A percentile compares a stretch with the other conserved stretches of the same genome.
These are phyloP conservation scores for Capsaspora owczarzaki DNA, from an alignment of 78 protist genomes.

Conservation along the genomic window DNA sequence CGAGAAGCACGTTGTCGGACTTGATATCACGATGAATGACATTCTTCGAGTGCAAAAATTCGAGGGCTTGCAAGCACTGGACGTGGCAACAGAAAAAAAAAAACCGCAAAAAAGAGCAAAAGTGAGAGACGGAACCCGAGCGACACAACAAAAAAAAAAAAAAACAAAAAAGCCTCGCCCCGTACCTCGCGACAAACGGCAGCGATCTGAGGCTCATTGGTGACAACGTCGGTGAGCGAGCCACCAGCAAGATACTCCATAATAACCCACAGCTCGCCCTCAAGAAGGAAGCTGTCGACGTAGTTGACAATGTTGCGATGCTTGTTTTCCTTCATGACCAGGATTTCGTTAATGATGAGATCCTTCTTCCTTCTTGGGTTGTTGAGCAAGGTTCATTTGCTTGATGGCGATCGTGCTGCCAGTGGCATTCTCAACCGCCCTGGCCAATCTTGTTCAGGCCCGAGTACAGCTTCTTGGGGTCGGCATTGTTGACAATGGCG, in stretches of 20 bases:
- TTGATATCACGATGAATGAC: constrained; percentile 69
- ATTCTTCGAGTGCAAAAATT: constrained; percentile 17
- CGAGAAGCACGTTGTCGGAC: constrained; percentile 50
- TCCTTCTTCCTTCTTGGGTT: constrained; percentile 67
- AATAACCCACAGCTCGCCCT: constrained; percentile 58
- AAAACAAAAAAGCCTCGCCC: neutral
- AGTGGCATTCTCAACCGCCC: constrained; percentile 30
- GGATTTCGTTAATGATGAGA: constrained; percentile 65
- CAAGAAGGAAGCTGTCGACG: constrained; percentile 49
- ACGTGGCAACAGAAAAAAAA: neutral
- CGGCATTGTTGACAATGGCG: constrained; percentile 11
- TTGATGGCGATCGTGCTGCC: constrained; percentile 64
- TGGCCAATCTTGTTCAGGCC: constrained; percentile 34
- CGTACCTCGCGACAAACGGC: constrained; percentile 32
- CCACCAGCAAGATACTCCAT: constrained; percentile 88
- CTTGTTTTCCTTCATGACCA: constrained; percentile 59
- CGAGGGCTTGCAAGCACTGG: constrained; percentile 29
- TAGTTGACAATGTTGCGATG: constrained; percentile 75
- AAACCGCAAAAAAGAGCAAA: neutral
- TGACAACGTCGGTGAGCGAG: constrained; percentile 64
- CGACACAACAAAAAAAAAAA: neutral
- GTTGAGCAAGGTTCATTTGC: constrained; percentile 52
- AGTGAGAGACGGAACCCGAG: neutral
- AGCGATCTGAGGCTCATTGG: constrained; percentile 46
- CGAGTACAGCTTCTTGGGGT: constrained; percentile 21